Conservation (phyloP, 2,329 filamentous ascomycete genomes). For the Phyllosticta paracitricarpa region DNA sequence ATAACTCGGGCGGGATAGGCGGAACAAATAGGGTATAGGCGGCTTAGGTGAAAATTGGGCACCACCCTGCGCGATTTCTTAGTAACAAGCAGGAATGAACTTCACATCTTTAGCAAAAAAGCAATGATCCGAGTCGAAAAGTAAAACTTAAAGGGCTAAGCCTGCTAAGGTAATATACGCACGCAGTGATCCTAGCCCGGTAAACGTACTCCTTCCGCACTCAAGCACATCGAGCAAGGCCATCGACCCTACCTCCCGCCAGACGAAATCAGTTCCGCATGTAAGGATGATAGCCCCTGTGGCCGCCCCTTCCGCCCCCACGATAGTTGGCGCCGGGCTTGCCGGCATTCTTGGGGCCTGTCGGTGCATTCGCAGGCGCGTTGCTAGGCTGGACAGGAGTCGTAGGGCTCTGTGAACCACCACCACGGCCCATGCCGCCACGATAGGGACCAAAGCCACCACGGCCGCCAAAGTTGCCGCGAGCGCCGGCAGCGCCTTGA, state of each 20-base stretch:
- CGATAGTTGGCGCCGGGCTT: conserved; percentile 88
- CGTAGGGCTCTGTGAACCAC: conserved; percentile 33
- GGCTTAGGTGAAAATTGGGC: too few relatives aligned
- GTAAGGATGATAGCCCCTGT: conserved; percentile 74
- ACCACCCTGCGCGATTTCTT: too few relatives aligned
- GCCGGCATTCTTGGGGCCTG: conserved; percentile 90
- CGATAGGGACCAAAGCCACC: conserved; percentile 12
- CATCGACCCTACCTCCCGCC: neutral
- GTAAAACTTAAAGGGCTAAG: too few relatives aligned
- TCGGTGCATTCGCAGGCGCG: conserved; percentile 72
- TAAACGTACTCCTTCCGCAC: neutral
- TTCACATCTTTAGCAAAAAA: too few relatives aligned
- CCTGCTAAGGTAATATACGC: neutral
- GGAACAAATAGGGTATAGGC: too few relatives aligned
- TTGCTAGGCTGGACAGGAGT: conserved; percentile 25
- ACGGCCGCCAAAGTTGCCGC: conserved; percentile 26
- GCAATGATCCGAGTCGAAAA: too few relatives aligned
- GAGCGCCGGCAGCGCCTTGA: conserved; percentile 37
- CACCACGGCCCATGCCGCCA: conserved; percentile 29
- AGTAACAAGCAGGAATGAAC: too few relatives aligned
- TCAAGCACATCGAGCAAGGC: neutral
- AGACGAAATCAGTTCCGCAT: conserved; percentile 1
- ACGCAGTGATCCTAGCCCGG: neutral
- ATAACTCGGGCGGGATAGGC: too few relatives aligned
- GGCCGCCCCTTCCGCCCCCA: conserved; percentile 68